phyloP scores from a whole-genome alignment of 2,329 filamentous ascomycete species.

The Exophiala calicioides region DNA sequence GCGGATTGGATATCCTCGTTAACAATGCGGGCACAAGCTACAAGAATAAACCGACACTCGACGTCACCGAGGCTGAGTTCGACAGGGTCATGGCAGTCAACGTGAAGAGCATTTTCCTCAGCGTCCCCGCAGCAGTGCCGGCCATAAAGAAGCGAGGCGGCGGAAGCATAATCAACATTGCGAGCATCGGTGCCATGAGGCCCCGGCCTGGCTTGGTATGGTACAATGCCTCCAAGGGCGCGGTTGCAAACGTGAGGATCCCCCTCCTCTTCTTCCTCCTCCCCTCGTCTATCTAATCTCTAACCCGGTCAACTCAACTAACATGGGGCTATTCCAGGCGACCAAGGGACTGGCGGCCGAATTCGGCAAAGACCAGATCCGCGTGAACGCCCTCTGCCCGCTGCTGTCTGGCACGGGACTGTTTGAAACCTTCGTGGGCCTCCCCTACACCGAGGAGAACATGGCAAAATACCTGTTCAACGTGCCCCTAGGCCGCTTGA shows the following conservation, averaged over 20 bases:
- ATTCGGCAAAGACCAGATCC: constrained; percentile 51
- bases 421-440: constrained; percentile 44
- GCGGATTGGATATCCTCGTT: constrained; percentile 28
- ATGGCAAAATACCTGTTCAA: constrained; percentile 45
- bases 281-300: not conserved
- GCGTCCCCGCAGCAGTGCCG: constrained; percentile 38
- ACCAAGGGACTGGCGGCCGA: constrained; percentile 59
- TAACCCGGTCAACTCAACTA: not conserved
- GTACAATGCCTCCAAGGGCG: constrained; percentile 49
- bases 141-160: constrained; percentile 43
- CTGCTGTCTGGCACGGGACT: too few species aligned
- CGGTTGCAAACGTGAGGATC: constrained; percentile 44
- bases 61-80: constrained; percentile 44
- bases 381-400: too few species aligned
- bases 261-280: not conserved
- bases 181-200: constrained; percentile 44
- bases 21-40: constrained; percentile 31
- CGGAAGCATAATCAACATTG: constrained; percentile 48
- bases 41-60: constrained; percentile 40
- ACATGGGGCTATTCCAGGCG: constrained; percentile 37
- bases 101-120: constrained; percentile 45
- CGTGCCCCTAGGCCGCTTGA: constrained; percentile 47
- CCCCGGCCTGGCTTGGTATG: constrained; percentile 47
- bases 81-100: constrained; percentile 48
- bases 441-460: constrained; percentile 49